These are phyloP conservation scores for Phytophthora brassicae DNA, from an alignment of 352 stramenopile genomes.

Conservation along the genomic window DNA sequence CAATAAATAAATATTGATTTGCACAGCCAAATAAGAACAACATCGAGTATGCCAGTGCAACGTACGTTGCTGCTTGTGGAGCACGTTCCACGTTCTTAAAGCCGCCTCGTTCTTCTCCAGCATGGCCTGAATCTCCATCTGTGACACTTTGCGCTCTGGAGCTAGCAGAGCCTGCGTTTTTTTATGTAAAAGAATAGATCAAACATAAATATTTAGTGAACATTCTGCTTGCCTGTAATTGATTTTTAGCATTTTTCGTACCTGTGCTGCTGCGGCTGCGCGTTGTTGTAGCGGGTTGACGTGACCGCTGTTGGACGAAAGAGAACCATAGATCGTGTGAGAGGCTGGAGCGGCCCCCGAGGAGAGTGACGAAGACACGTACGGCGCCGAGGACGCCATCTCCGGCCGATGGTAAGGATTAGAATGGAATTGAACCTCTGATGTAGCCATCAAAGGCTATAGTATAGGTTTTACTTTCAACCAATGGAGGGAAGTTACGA, in stretches of 20 bases:
- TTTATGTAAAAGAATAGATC: neutral
- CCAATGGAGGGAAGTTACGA: no score
- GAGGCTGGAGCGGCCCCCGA: neutral
- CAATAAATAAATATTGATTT: neutral
- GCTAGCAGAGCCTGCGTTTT: conserved; percentile 27
- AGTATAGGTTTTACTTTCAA: conserved; percentile 4
- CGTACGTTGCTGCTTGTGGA: conserved; percentile 79
- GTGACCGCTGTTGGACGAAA: conserved; percentile 15
- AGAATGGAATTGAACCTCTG: neutral
- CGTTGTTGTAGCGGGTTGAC: conserved; percentile 57
- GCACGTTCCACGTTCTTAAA: conserved; percentile 68
- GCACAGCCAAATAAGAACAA: neutral
- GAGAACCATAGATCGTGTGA: conserved; percentile 19
- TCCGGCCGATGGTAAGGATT: conserved; percentile 16
- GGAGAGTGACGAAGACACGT: conserved; percentile 7
- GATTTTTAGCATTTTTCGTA: conserved; percentile 15
- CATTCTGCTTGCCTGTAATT: neutral
- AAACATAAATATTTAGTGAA: neutral
- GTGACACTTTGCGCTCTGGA: conserved; percentile 55
- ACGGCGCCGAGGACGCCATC: conserved; percentile 31
- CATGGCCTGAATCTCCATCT: conserved; percentile 75
- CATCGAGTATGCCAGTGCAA: neutral
- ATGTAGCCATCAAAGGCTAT: conserved; percentile 21
- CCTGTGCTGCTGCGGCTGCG: conserved; percentile 56
- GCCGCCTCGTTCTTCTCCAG: conserved; percentile 86